Evolutionary conservation across 2,329 filamentous ascomycete genomes (phyloP).

Genomic region (Eurotiales sp.): DNA sequence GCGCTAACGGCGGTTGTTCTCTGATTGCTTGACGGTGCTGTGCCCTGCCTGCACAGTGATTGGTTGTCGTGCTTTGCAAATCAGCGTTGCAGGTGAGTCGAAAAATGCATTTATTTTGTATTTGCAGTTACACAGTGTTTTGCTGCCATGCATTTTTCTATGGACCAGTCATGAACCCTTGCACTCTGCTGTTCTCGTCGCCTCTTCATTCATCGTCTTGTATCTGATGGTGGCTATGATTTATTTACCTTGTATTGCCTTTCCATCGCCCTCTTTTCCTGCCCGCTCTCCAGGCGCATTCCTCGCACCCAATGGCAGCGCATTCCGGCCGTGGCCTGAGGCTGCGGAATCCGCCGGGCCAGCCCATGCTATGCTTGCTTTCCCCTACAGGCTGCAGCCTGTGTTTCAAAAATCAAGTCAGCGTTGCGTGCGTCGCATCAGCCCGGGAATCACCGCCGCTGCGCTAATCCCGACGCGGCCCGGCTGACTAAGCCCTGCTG

Average conservation of each 20-base stretch:
- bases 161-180: no score
- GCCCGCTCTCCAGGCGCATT: no score
- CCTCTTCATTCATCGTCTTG: no score
- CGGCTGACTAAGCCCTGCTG: constrained; percentile 3
- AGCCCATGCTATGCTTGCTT: no score
- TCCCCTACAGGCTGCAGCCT: no score
- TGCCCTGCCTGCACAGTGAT: no score
- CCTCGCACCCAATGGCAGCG: constrained; percentile 3
- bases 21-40: constrained; percentile 1
- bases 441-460: not conserved
- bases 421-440: not conserved
- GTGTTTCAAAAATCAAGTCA: no score
- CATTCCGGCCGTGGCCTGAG: not conserved
- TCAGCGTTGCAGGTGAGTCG: constrained; percentile 24
- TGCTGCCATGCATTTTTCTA: no score
- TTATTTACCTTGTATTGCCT: no score
- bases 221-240: no score
- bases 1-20: constrained; percentile 7
- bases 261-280: not conserved
- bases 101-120: constrained; percentile 10
- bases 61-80: constrained; percentile 18
- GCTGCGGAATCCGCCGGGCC: constrained; percentile 4
- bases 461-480: not conserved
- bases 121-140: not conserved
- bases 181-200: no score